Conservation (phyloP, 306 rosid species). For the Alnus glutinosa region DNA sequence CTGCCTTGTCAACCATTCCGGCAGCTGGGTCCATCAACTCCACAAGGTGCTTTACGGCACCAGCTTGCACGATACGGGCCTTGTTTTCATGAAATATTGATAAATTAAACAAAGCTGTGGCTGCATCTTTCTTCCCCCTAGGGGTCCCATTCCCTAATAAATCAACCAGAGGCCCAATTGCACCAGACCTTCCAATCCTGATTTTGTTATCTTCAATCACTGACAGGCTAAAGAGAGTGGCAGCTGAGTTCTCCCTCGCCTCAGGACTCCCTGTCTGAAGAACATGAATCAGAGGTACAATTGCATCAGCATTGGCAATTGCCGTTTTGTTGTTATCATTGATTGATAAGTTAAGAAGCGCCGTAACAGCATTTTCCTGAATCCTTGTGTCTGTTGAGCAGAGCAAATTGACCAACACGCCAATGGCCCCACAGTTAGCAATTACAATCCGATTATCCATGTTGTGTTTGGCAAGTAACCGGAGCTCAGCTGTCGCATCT, state of each 20-base stretch:
- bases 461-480: conserved; percentile 80
- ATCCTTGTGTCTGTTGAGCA: conserved; percentile 53
- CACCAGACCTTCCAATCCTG: conserved; percentile 90
- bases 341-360: conserved; percentile 93
- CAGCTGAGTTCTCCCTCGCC: conserved; percentile 97
- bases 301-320: conserved; percentile 81
- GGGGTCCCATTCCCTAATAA: conserved; percentile 90
- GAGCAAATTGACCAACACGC: conserved; percentile 71
- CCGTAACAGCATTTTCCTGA: conserved; percentile 96
- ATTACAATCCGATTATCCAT: conserved; percentile 92
- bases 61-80: conserved; percentile 85
- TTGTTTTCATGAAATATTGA: conserved; percentile 88
- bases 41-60: conserved; percentile 90
- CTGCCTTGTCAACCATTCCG: conserved; percentile 98
- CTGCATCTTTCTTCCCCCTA: conserved; percentile 96
- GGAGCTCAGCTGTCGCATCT: conserved; percentile 72
- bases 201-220: conserved; percentile 91
- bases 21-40: conserved; percentile 98
- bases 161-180: conserved; percentile 85
- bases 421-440: conserved; percentile 82
- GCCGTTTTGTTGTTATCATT: conserved; percentile 76
- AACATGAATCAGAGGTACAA: conserved; percentile 85
- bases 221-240: conserved; percentile 94
- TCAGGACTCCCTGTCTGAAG: conserved; percentile 87
- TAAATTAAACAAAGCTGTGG: conserved; percentile 92